These are phyloP conservation scores for Aspergillus bridgeri DNA, from an alignment of 495 filamentous ascomycete genomes.

Conservation along the genomic window DNA sequence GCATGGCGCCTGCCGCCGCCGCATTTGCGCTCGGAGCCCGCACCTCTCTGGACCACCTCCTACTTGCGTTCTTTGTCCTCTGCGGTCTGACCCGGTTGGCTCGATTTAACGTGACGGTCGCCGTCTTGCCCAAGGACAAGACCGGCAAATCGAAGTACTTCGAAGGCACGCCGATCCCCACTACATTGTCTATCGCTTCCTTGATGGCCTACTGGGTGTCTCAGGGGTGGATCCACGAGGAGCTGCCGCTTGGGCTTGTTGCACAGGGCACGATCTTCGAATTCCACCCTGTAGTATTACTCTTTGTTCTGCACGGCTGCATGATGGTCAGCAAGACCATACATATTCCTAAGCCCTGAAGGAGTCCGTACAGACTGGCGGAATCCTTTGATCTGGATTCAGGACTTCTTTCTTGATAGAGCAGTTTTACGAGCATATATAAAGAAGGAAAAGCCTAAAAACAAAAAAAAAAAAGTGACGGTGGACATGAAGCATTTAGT, in stretches of 20 bases:
- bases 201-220: constrained; percentile 89
- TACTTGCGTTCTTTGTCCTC: constrained; percentile 88
- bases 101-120: constrained; percentile 94
- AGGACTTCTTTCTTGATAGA: constrained; percentile 15
- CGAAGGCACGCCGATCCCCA: constrained; percentile 95
- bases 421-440: constrained; percentile 22
- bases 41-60: constrained; percentile 78
- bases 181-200: constrained; percentile 70
- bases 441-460: constrained; percentile 6
- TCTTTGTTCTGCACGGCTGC: constrained; percentile 84
- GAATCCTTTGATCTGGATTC: constrained; percentile 5
- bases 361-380: background rate
- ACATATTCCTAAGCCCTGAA: constrained; percentile 91
- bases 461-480: constrained; percentile 5
- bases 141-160: constrained; percentile 91
- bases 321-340: constrained; percentile 92
- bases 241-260: constrained; percentile 66
- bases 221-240: constrained; percentile 72
- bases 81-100: constrained; percentile 92
- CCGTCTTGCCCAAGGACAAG: constrained; percentile 82
- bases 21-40: constrained; percentile 90
- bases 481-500: constrained; percentile 17
- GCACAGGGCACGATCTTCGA: constrained; percentile 67
- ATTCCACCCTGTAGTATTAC: constrained; percentile 76
- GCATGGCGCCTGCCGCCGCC: constrained; percentile 78